Conservation (phyloP, 2,329 filamentous ascomycete species). For the Xylariaceae sp. region DNA sequence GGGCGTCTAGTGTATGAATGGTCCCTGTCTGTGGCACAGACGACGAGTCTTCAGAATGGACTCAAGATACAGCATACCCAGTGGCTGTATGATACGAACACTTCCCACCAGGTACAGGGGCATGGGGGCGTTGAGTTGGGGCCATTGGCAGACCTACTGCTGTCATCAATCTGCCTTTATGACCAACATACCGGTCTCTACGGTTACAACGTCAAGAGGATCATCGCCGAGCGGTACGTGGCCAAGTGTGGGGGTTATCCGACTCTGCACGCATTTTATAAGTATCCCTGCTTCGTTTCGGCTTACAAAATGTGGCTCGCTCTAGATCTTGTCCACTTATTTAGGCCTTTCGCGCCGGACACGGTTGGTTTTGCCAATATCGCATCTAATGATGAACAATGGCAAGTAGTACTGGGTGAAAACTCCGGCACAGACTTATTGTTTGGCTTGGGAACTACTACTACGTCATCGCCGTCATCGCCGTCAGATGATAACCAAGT, state of each 20-base stretch:
- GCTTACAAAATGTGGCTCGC: neutral
- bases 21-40: constrained; percentile 1
- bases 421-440: neutral
- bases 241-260: constrained; percentile 1
- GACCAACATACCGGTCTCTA: neutral
- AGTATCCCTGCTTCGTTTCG: neutral
- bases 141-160: neutral
- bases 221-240: neutral
- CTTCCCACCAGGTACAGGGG: neutral
- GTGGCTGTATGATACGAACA: neutral
- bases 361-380: too few relatives aligned
- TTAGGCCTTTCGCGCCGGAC: too few relatives aligned
- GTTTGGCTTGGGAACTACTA: neutral
- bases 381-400: too few relatives aligned
- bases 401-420: neutral
- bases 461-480: too few relatives aligned
- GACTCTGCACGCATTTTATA: neutral
- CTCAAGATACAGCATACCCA: constrained; percentile 4
- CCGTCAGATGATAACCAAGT: neutral
- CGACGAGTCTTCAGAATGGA: neutral
- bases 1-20: neutral
- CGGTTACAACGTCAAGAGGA: constrained; percentile 3
- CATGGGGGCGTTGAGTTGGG: constrained; percentile 1
- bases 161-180: constrained; percentile 5
- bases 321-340: neutral